A percentile compares a stretch with the other conserved stretches of the same genome.
Conservation (phyloP, 352 stramenopile species). For the Saprolegnia parasitica region DNA sequence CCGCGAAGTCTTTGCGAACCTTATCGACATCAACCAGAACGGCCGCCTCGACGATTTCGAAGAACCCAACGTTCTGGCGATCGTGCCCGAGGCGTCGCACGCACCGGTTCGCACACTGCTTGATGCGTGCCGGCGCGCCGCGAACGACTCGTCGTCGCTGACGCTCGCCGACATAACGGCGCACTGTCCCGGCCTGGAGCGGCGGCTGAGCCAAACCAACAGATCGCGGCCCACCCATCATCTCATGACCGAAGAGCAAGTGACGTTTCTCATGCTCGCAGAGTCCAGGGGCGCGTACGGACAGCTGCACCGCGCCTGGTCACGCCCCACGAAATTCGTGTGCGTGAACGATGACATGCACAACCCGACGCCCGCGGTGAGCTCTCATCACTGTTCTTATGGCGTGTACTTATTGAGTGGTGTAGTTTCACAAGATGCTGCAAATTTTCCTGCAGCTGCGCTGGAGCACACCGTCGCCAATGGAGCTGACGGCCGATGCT, state of each 20-base stretch:
- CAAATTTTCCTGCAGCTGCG: constrained; percentile 89
- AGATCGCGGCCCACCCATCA: constrained; percentile 41
- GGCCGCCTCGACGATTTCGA: constrained; percentile 89
- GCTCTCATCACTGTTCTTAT: background rate
- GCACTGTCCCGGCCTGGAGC: constrained; percentile 32
- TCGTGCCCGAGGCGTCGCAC: constrained; percentile 41
- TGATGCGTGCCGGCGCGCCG: constrained; percentile 26
- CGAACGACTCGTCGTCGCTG: background rate
- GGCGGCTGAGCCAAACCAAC: constrained; percentile 53
- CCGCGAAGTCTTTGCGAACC: constrained; percentile 74
- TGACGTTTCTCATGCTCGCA: constrained; percentile 92
- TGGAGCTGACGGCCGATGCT: constrained; percentile 67
- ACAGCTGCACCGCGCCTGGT: constrained; percentile 89
- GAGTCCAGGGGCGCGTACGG: constrained; percentile 85
- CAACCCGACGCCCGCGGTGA: constrained; percentile 64
- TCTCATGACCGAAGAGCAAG: constrained; percentile 72
- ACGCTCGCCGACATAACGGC: background rate
- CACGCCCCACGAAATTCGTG: constrained; percentile 91
- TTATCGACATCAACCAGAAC: constrained; percentile 89
- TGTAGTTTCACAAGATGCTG: constrained; percentile 53
- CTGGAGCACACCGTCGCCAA: constrained; percentile 88
- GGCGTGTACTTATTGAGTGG: background rate
- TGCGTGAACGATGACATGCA: constrained; percentile 97
- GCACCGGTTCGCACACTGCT: constrained; percentile 58
- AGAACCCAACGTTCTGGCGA: constrained; percentile 78